Evolutionary conservation across 441 rosid genomes (phyloP).

Genomic region (Isatis lusitanica): DNA sequence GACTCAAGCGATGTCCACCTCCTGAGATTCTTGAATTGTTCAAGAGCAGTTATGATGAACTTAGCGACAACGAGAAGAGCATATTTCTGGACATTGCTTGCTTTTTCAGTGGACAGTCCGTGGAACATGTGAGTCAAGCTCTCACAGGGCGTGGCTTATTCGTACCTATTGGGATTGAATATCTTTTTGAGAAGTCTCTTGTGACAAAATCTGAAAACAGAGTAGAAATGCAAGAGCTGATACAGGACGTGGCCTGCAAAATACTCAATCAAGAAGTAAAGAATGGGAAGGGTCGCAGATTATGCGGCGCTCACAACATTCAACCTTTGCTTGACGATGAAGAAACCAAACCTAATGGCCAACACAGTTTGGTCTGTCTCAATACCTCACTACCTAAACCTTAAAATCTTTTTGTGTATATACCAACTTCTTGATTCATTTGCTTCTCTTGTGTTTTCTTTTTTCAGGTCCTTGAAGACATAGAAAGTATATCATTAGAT

Average conservation of each 20-base stretch:
- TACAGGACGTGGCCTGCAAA: conserved; percentile 32
- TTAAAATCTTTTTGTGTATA: neutral
- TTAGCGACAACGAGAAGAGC: conserved; percentile 21
- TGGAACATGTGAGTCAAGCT: neutral
- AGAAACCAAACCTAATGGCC: neutral
- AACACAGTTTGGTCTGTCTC: neutral
- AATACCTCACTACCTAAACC: neutral
- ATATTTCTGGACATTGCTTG: conserved; percentile 40
- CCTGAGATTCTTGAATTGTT: neutral
- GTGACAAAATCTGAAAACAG: neutral
- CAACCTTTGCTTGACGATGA: neutral
- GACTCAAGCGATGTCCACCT: neutral
- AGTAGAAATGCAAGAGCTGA: conserved; percentile 39
- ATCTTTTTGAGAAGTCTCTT: conserved; percentile 28
- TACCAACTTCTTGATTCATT: neutral
- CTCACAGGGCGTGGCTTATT: neutral
- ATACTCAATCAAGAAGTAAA: conserved; percentile 19
- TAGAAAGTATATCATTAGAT: conserved; percentile 23
- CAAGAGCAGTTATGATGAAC: conserved; percentile 37
- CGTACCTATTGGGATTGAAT: conserved; percentile 3
- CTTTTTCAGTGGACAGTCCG: conserved; percentile 5
- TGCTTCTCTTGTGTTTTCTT: neutral
- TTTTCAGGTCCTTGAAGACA: conserved; percentile 18
- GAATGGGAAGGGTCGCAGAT: conserved; percentile 4
- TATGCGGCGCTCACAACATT: neutral